Conservation (phyloP, 1,284 basidiomycete species). For the Ganoderma sinense region DNA sequence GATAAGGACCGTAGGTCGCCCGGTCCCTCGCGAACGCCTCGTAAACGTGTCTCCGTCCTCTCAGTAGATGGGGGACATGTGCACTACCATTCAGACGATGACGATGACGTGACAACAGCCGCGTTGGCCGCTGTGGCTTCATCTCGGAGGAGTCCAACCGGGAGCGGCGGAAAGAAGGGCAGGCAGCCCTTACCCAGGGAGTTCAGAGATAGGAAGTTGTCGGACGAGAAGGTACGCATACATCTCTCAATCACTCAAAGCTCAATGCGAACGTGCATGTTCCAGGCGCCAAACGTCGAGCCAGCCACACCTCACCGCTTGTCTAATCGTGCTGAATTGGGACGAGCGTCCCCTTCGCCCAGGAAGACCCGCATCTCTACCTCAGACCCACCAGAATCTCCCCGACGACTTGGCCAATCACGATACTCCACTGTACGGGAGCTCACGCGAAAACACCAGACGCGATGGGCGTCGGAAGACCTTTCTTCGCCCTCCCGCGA, state of each 20-base stretch:
- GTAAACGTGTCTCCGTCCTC: conserved; percentile 51
- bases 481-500: conserved; percentile 39
- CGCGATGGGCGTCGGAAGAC: conserved; percentile 56
- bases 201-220: conserved; percentile 53
- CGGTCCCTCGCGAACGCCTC: conserved; percentile 49
- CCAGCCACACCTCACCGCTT: conserved; percentile 36
- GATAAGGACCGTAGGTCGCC: conserved; percentile 42
- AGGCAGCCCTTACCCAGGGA: conserved; percentile 67
- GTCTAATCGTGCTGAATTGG: conserved; percentile 21
- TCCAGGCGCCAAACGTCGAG: conserved; percentile 25
- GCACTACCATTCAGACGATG: conserved; percentile 39
- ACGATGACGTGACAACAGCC: conserved; percentile 53
- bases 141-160: conserved; percentile 55
- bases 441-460: conserved; percentile 54
- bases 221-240: conserved; percentile 54
- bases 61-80: conserved; percentile 32
- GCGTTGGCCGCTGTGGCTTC: conserved; percentile 70
- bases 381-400: conserved; percentile 35
- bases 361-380: conserved; percentile 34
- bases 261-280: conserved; percentile 10
- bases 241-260: conserved; percentile 7
- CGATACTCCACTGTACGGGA: conserved; percentile 55
- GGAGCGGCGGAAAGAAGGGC: conserved; percentile 45
- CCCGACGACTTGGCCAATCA: conserved; percentile 42
- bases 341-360: conserved; percentile 36